These are phyloP conservation scores for Pichia sp. DNA, from an alignment of 1,139 yeast species.

Conservation along the genomic window DNA sequence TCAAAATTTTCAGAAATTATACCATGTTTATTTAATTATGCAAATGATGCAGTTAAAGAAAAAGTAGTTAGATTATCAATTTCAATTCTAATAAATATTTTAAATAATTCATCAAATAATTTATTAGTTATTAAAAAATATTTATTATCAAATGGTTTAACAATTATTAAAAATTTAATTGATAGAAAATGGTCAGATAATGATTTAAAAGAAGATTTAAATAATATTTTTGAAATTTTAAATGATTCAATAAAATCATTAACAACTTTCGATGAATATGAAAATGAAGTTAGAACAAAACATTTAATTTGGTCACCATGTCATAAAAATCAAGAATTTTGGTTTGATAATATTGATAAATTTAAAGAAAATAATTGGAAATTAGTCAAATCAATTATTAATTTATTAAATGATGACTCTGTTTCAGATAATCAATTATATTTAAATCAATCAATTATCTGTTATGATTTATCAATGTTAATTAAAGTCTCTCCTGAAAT, in stretches of 20 bases:
- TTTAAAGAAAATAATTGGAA: constrained; percentile 78
- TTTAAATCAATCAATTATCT: constrained; percentile 48
- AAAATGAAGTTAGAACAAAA: constrained; percentile 74
- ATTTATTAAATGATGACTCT: constrained; percentile 34
- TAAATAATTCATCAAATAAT: constrained; percentile 35
- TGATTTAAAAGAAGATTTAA: constrained; percentile 74
- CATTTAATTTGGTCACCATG: constrained; percentile 89
- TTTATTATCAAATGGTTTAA: constrained; percentile 70
- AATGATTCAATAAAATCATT: constrained; percentile 69
- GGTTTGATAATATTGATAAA: constrained; percentile 73
- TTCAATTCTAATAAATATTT: constrained; percentile 58
- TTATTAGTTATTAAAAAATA: constrained; percentile 54
- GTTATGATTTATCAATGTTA: constrained; percentile 72
- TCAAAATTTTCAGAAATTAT: constrained; percentile 58
- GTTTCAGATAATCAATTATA: constrained; percentile 25
- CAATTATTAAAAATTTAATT: constrained; percentile 58
- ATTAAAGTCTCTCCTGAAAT: constrained; percentile 60
- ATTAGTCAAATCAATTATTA: constrained; percentile 51
- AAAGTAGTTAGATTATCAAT: constrained; percentile 80
- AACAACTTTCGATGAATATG: constrained; percentile 90
- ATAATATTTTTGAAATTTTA: constrained; percentile 48
- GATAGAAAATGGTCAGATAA: constrained; percentile 94
- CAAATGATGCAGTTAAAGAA: constrained; percentile 81
- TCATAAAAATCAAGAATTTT: constrained; percentile 79
- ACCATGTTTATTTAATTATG: constrained; percentile 39